These are phyloP conservation scores for Wallacemonas sp. DNA, from an alignment of 208 protist genomes.

Conservation along the genomic window DNA sequence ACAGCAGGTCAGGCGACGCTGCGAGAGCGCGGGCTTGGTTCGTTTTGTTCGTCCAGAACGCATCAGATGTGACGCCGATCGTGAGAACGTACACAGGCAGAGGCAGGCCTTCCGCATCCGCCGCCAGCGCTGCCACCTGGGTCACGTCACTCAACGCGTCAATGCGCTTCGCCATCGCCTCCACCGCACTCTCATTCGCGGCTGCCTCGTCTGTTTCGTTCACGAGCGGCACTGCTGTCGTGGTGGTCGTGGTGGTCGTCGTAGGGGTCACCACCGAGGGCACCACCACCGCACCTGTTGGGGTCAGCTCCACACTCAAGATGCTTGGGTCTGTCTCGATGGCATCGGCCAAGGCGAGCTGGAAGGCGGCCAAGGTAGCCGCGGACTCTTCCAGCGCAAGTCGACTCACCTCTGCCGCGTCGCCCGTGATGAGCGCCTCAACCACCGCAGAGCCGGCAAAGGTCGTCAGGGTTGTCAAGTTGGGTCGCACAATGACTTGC, in stretches of 20 bases:
- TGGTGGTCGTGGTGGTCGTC: slow-evolving; percentile 9
- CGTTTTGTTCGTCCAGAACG: slow-evolving; percentile 20
- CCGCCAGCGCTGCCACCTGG: not conserved
- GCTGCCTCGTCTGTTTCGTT: not conserved
- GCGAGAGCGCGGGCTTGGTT: slow-evolving; percentile 16
- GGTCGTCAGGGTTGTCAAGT: slow-evolving; percentile 3
- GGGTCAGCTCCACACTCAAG: slow-evolving; percentile 6
- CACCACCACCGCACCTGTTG: not conserved
- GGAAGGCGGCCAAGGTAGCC: slow-evolving; percentile 29
- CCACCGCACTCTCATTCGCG: not conserved
- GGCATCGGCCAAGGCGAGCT: slow-evolving; percentile 17
- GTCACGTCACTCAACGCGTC: not conserved
- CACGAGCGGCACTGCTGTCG: not conserved
- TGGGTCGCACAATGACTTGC: slow-evolving; percentile 17
- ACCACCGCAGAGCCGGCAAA: not conserved
- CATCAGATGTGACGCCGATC: slow-evolving; percentile 31
- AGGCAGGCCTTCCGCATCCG: not conserved
- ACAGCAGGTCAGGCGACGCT: slow-evolving; percentile 44
- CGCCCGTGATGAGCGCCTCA: not conserved
- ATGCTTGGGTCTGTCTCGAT: slow-evolving; percentile 9
- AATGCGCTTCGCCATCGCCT: slow-evolving; percentile 16
- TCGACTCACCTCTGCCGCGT: not conserved
- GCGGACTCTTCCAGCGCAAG: slow-evolving; percentile 18
- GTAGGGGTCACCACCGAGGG: not conserved
- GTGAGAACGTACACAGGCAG: slow-evolving; percentile 49